A percentile compares a stretch with the other conserved stretches of the same genome.
Evolutionary conservation across 2,329 filamentous ascomycete genomes (phyloP).

Genomic region (Xylariaceae sp.): DNA sequence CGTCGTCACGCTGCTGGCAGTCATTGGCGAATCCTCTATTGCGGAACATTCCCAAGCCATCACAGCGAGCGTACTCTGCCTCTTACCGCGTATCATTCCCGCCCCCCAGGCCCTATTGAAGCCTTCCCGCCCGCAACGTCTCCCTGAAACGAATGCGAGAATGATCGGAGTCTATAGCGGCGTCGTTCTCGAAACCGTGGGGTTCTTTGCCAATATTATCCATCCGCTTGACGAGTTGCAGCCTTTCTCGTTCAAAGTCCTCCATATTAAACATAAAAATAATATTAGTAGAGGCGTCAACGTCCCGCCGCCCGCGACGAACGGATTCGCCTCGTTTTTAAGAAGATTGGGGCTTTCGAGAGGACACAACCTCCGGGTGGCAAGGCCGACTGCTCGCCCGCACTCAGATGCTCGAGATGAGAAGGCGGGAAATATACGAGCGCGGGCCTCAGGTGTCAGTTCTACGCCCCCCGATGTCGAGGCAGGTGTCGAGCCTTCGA

Average conservation of each 20-base stretch:
- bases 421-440: constrained; percentile 3
- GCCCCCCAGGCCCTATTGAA: constrained; percentile 60
- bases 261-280: constrained; percentile 46
- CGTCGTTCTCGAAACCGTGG: constrained; percentile 50
- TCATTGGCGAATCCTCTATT: constrained; percentile 58
- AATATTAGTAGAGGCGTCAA: constrained; percentile 25
- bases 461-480: constrained; percentile 25
- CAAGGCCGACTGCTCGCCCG: constrained; percentile 17
- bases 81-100: constrained; percentile 57
- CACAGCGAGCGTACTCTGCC: constrained; percentile 54
- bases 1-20: constrained; percentile 58
- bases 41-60: constrained; percentile 55
- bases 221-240: constrained; percentile 49
- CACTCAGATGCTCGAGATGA: constrained; percentile 18
- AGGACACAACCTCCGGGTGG: constrained; percentile 12
- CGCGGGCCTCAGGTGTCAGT: constrained; percentile 17
- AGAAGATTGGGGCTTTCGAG: constrained; percentile 12
- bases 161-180: constrained; percentile 58
- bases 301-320: constrained; percentile 14
- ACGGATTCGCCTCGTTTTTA: constrained; percentile 14
- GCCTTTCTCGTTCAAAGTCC: constrained; percentile 46
- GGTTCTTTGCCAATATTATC: constrained; percentile 60
- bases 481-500: constrained; percentile 15
- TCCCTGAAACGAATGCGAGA: constrained; percentile 52
- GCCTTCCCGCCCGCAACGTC: constrained; percentile 49